Evolutionary conservation across 345 rosid genomes (phyloP).

Genomic region (Microthlaspi erraticum): DNA sequence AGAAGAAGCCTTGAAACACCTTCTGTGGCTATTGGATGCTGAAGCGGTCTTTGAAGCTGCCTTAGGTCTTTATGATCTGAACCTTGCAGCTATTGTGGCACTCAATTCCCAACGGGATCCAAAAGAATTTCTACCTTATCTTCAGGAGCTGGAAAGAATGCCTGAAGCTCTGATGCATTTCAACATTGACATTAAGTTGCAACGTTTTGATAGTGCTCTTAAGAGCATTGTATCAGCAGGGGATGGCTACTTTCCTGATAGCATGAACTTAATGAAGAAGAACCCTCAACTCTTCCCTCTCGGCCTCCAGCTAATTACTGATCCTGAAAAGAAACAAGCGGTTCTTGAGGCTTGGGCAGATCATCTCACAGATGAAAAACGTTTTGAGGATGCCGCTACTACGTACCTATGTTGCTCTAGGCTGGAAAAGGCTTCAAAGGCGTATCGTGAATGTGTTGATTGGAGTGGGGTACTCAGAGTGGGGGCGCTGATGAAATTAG

Average conservation of each 20-base stretch:
- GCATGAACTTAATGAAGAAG: slow-evolving; percentile 76
- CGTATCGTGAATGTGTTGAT: slow-evolving; percentile 82
- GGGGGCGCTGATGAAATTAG: slow-evolving; percentile 79
- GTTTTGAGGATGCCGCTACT: slow-evolving; percentile 90
- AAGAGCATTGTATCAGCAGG: slow-evolving; percentile 84
- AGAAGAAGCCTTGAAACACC: slow-evolving; percentile 95
- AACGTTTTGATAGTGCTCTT: slow-evolving; percentile 85
- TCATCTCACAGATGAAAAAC: slow-evolving; percentile 72
- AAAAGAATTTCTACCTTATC: slow-evolving; percentile 96
- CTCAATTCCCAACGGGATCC: slow-evolving; percentile 95
- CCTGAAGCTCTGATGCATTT: slow-evolving; percentile 73
- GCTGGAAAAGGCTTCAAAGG: slow-evolving; percentile 84
- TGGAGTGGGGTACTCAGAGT: slow-evolving; percentile 92
- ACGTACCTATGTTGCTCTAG: slow-evolving; percentile 75
- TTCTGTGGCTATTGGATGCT: slow-evolving; percentile 92
- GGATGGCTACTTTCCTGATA: slow-evolving; percentile 67
- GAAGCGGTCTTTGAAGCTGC: slow-evolving; percentile 95
- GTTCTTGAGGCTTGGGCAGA: slow-evolving; percentile 96
- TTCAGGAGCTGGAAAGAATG: slow-evolving; percentile 79
- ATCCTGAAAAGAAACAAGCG: slow-evolving; percentile 58
- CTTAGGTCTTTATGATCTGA: slow-evolving; percentile 91
- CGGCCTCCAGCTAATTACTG: slow-evolving; percentile 74
- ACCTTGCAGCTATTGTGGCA: slow-evolving; percentile 98
- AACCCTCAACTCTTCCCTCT: slow-evolving; percentile 82
- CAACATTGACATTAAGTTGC: slow-evolving; percentile 80